Conservation (phyloP, 2,329 filamentous ascomycete species). For the Chaetomium globosum region DNA sequence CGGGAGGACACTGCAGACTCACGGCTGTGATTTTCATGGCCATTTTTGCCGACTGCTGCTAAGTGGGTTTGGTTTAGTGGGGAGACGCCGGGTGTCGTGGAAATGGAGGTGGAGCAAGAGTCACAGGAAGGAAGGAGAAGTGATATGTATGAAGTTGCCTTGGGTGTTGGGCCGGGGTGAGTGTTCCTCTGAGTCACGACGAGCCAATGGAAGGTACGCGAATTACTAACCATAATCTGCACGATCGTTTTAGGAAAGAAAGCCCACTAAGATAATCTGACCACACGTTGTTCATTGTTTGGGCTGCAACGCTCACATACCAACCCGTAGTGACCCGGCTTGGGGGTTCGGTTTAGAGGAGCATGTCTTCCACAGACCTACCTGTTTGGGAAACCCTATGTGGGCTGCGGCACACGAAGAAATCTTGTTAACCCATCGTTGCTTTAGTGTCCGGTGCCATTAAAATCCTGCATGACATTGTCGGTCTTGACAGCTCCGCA, state of each 20-base stretch:
- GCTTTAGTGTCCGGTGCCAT: too few species aligned
- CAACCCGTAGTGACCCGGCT: background rate
- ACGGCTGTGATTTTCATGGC: constrained; percentile 36
- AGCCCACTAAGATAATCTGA: background rate
- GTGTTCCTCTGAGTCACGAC: background rate
- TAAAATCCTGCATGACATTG: background rate
- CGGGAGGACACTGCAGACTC: constrained; percentile 4
- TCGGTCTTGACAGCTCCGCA: background rate
- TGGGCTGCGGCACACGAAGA: too few species aligned
- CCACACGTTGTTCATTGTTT: background rate
- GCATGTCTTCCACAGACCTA: too few species aligned
- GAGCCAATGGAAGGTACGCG: constrained; percentile 1
- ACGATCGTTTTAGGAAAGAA: background rate
- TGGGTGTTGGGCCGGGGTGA: background rate
- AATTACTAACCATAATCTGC: background rate
- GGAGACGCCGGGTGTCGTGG: background rate
- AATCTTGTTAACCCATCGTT: too few species aligned
- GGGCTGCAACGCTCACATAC: background rate
- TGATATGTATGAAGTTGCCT: background rate
- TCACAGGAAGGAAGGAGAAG: background rate
- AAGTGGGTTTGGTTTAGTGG: background rate
- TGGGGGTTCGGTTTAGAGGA: background rate
- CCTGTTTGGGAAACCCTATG: too few species aligned
- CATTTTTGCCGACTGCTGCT: background rate
- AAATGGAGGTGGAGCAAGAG: constrained; percentile 3